Conservation (phyloP, 768 basidiomycete species). For the Fistulinella prunicolor region DNA sequence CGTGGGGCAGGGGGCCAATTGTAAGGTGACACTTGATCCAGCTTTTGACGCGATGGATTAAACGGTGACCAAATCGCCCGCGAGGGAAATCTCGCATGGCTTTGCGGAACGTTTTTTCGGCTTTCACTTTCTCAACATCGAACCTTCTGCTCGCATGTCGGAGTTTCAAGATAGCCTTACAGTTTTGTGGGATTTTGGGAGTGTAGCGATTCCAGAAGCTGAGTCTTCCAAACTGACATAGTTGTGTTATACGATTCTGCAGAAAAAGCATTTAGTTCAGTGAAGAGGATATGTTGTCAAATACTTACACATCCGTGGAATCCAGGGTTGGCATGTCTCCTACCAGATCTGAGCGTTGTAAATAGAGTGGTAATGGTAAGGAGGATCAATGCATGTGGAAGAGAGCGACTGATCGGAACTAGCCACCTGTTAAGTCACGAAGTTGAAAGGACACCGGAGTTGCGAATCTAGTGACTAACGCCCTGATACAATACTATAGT, state of each 20-base stretch:
- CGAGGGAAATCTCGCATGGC: slow-evolving; percentile 36
- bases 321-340: slow-evolving; percentile 68
- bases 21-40: slow-evolving; percentile 28
- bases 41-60: slow-evolving; percentile 12
- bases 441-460: not conserved
- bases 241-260: no score
- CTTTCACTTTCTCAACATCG: slow-evolving; percentile 55
- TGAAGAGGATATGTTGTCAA: not conserved
- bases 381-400: slow-evolving; percentile 45
- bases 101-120: slow-evolving; percentile 50
- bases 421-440: slow-evolving; percentile 26
- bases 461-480: slow-evolving; percentile 33
- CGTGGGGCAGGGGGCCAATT: not conserved
- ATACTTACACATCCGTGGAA: slow-evolving; percentile 65
- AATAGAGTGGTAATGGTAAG: slow-evolving; percentile 73
- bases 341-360: slow-evolving; percentile 74
- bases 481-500: slow-evolving; percentile 92
- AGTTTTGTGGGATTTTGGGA: slow-evolving; percentile 40
- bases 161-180: slow-evolving; percentile 44
- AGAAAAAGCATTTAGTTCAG: not conserved
- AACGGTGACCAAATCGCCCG: not conserved
- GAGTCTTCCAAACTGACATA: slow-evolving; percentile 51
- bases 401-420: slow-evolving; percentile 32
- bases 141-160: slow-evolving; percentile 51
- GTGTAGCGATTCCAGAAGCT: slow-evolving; percentile 17